Base-by-base conservation (phyloP, 805 yeast genomes). In the Nakazawaea ambrosiae region DNA sequence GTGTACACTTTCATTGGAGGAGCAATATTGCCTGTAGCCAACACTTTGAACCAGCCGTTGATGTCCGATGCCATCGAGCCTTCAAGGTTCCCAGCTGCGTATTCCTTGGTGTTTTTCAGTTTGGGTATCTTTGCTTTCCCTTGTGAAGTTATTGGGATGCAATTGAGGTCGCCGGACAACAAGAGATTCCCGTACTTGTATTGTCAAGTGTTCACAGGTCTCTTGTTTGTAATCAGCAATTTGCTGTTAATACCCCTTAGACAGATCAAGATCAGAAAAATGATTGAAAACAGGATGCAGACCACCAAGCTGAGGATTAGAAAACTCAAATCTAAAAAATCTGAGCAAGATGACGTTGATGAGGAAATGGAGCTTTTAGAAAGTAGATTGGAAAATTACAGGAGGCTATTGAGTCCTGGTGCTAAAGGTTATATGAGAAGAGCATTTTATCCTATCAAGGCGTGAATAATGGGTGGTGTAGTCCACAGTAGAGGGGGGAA, bases 141-240 rank as follows among this genome's bases (percentile, higher is more conserved):
- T 1, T 61, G 75, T 3, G 84, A 77, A 54, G 65, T 73, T 6
- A 67, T 76, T 34, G 81, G 76, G 0, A 66, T 77, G 40, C 64
- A 74, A 2, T 50, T 76, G 33, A 61, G 63, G 20, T 33, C 36
- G 58, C 51, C 25, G 37, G 42, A 25, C 27, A 48, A 3, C 33
- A 17, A 12, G 2, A 17, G 26, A 31, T 41, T 20, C 42, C 68
- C 64, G 2, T 67, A 51, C 39, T 45, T 60, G 8, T 51, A 63
- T 35, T 54, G 66, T 9, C 73, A 66, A 46, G 56, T 65, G 1
- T 64, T 64, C 41, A 53, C 62, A 5, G 71, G 70, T 2, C 39
- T 51, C 23, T 49, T 60, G 27, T 65, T 51, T 38, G 42, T 58
- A 11, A 50, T 46, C 4, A 50, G 58, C 5, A 46, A 53, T 5